A percentile compares a stretch with the other conserved stretches of the same genome.
phyloP scores from a whole-genome alignment of 768 basidiomycete species.

The Mycena rebaudengoi region DNA sequence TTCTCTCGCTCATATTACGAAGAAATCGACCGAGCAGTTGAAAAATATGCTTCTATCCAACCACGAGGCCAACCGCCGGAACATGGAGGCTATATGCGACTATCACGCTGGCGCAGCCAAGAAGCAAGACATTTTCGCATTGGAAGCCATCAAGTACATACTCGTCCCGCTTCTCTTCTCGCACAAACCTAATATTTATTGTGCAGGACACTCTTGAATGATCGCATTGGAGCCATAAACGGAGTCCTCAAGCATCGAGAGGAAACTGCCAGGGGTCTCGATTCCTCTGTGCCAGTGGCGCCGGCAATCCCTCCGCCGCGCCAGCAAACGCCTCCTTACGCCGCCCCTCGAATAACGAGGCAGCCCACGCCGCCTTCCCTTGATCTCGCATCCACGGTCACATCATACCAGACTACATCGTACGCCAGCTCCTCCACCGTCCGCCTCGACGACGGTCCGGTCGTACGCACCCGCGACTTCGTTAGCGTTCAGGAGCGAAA shows the following conservation, averaged over 20 bases:
- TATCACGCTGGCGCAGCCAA: constrained; percentile 32
- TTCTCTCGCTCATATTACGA: neutral
- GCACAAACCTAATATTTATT: neutral
- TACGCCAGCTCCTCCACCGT: constrained; percentile 9
- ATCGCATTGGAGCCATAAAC: constrained; percentile 49
- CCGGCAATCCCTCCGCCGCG: neutral
- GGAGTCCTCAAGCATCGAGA: constrained; percentile 40
- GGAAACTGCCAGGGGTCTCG: neutral
- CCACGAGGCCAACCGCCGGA: constrained; percentile 34
- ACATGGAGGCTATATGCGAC: constrained; percentile 34
- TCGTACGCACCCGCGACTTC: neutral
- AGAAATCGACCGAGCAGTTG: constrained; percentile 43
- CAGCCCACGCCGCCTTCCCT: neutral
- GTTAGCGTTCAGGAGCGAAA: constrained; percentile 7
- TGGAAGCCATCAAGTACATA: constrained; percentile 55
- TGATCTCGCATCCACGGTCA: neutral
- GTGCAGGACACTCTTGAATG: constrained; percentile 30
- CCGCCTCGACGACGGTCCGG: neutral
- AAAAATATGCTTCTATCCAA: constrained; percentile 39
- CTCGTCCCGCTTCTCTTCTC: constrained; percentile 3
- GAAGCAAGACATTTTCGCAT: constrained; percentile 48
- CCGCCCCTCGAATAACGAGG: neutral
- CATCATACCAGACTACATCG: constrained; percentile 1
- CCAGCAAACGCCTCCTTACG: constrained; percentile 4
- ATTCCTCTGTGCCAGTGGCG: neutral